Percentiles rank a stretch among this genome's conserved stretches.
These are phyloP conservation scores for Cytospora leucostoma DNA, from an alignment of 2,329 filamentous ascomycete genomes.

Conservation along the genomic window DNA sequence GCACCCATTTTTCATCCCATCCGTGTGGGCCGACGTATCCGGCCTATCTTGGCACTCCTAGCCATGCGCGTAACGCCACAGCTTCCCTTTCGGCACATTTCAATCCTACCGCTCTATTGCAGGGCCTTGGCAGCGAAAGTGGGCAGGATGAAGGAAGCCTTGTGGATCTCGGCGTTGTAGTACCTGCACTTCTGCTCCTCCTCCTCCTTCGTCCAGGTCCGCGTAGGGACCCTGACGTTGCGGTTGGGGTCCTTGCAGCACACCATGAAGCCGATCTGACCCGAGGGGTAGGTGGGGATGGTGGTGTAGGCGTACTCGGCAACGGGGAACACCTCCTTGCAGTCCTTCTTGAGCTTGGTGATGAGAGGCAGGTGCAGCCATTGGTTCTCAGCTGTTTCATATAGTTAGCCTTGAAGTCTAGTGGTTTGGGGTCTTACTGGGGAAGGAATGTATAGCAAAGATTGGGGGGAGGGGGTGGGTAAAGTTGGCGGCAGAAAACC, in stretches of 20 bases:
- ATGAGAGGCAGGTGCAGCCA: conserved; percentile 97
- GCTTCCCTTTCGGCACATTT: neutral
- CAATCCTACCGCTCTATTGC: conserved; percentile 43
- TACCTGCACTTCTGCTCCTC: conserved; percentile 93
- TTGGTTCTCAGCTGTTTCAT: conserved; percentile 84
- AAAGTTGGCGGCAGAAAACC: neutral
- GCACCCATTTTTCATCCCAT: neutral
- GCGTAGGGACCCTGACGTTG: conserved; percentile 82
- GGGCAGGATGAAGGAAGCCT: conserved; percentile 89
- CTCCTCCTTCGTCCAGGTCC: conserved; percentile 80
- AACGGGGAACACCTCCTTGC: conserved; percentile 94
- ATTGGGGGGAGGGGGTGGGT: neutral
- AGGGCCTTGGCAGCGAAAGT: conserved; percentile 85
- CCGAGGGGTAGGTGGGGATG: conserved; percentile 97
- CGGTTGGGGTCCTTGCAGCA: conserved; percentile 90
- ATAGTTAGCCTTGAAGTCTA: conserved; percentile 11
- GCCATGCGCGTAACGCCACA: neutral
- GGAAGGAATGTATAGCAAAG: neutral
- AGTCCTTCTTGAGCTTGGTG: conserved; percentile 92
- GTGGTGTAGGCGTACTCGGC: conserved; percentile 99
- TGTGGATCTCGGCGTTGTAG: conserved; percentile 97
- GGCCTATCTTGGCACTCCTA: neutral
- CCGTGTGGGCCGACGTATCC: neutral
- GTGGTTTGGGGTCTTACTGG: neutral
- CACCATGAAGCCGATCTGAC: conserved; percentile 99